phyloP scores from a whole-genome alignment of 2,329 filamentous ascomycete species.

The Lachnellula subtilissima region DNA sequence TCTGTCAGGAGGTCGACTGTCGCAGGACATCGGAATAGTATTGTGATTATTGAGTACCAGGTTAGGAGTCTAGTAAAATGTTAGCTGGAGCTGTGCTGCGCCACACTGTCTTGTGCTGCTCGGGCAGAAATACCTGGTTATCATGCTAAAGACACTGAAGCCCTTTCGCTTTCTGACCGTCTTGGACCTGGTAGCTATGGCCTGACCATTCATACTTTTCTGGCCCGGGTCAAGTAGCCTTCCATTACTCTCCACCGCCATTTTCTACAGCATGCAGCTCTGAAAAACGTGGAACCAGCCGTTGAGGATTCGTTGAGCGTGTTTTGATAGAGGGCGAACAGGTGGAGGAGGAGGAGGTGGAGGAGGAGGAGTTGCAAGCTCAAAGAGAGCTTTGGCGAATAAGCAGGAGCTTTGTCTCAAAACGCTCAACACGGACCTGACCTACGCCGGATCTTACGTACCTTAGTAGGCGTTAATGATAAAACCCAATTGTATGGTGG shows the following conservation, averaged over 20 bases:
- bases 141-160: conserved; percentile 41
- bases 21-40: conserved; percentile 77
- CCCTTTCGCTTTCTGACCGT: conserved; percentile 17
- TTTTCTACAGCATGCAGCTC: conserved; percentile 28
- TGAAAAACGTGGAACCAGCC: conserved; percentile 3
- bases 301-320: not conserved
- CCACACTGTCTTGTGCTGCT: not conserved
- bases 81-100: conserved; percentile 1
- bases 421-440: conserved; percentile 5
- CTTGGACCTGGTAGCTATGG: conserved; percentile 32
- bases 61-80: conserved; percentile 57
- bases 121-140: conserved; percentile 48
- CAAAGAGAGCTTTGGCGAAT: not conserved
- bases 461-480: not conserved
- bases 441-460: not conserved
- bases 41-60: conserved; percentile 80
- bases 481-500: not conserved
- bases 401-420: not conserved
- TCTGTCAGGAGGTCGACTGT: conserved; percentile 63
- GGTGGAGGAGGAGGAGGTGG: not conserved
- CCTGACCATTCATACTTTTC: conserved; percentile 37
- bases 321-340: not conserved
- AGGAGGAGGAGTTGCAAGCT: not conserved
- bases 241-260: conserved; percentile 37
- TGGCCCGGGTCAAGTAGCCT: conserved; percentile 28